phyloP scores from a whole-genome alignment of 768 basidiomycete genomes.

The Suillus bovinus region DNA sequence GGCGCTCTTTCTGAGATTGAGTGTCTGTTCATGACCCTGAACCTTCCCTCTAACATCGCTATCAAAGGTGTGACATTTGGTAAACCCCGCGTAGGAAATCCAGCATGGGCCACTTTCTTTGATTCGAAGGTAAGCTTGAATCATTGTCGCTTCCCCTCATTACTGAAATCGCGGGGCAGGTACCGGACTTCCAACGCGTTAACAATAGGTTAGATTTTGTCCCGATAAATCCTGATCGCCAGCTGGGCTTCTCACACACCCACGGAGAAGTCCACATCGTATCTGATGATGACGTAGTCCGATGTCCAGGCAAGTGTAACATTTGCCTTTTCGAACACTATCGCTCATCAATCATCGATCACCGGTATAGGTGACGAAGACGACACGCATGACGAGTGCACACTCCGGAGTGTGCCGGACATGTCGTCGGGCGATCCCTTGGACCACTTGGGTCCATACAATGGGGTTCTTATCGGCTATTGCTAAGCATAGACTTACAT shows the following conservation, averaged over 20 bases:
- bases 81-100: slow-evolving; percentile 31
- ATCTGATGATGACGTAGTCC: slow-evolving; percentile 31
- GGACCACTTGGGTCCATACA: slow-evolving; percentile 58
- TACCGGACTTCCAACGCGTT: slow-evolving; percentile 27
- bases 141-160: too few species aligned
- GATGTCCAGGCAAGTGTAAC: slow-evolving; percentile 38
- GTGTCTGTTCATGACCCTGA: slow-evolving; percentile 46
- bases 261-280: slow-evolving; percentile 48
- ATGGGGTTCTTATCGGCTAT: slow-evolving; percentile 57
- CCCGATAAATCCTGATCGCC: slow-evolving; percentile 56
- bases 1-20: slow-evolving; percentile 54
- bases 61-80: slow-evolving; percentile 34
- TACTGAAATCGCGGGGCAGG: slow-evolving; percentile 9
- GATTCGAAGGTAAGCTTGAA: slow-evolving; percentile 22
- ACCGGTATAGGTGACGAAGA: slow-evolving; percentile 62
- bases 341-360: background rate
- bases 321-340: background rate
- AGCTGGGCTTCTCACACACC: slow-evolving; percentile 45
- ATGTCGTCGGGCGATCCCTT: slow-evolving; percentile 48
- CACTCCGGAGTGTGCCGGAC: slow-evolving; percentile 53
- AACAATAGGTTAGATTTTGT: slow-evolving; percentile 41
- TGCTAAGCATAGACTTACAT: slow-evolving; percentile 18
- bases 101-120: slow-evolving; percentile 30
- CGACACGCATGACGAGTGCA: slow-evolving; percentile 51
- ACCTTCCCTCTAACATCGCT: slow-evolving; percentile 41